Evolutionary conservation across 139 green algal species (phyloP).

Genomic region (Chlorella sp.): DNA sequence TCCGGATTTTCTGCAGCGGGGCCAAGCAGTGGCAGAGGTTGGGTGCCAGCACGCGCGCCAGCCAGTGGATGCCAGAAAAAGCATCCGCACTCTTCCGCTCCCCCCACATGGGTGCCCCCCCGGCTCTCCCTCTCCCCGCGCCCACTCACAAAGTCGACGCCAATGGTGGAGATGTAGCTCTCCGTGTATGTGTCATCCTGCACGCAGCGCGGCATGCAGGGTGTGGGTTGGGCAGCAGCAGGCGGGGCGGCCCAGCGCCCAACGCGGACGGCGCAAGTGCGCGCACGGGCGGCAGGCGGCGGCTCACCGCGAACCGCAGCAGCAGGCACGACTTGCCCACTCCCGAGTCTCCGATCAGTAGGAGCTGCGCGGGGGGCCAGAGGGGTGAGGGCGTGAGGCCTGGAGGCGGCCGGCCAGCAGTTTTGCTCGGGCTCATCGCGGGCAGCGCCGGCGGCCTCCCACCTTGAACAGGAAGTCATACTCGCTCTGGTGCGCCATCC

Average conservation of each 20-base stretch:
- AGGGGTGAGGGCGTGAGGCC: background rate
- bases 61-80: no score
- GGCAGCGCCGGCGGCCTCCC: background rate
- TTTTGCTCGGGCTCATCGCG: background rate
- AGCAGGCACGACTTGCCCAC: conserved; percentile 98
- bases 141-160: conserved; percentile 97
- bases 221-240: background rate
- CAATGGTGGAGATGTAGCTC: conserved; percentile 99
- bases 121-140: no score
- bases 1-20: conserved; percentile 97
- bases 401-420: background rate
- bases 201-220: background rate
- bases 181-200: conserved; percentile 99
- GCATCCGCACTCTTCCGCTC: no score
- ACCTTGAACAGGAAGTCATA: conserved; percentile 96
- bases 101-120: no score
- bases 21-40: background rate
- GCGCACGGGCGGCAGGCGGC: background rate
- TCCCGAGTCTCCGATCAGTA: conserved; percentile 96
- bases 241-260: background rate
- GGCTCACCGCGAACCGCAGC: conserved; percentile 90
- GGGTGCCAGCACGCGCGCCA: no score
- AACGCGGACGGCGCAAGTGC: no score
- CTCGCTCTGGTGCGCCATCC: conserved; percentile 43
- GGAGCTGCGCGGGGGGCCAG: conserved; percentile 70